Percentiles rank a stretch among this genome's conserved stretches.
Evolutionary conservation across 371 early-diverging fungal genomes (phyloP).

Genomic region (Basidiobolus heterosporus): DNA sequence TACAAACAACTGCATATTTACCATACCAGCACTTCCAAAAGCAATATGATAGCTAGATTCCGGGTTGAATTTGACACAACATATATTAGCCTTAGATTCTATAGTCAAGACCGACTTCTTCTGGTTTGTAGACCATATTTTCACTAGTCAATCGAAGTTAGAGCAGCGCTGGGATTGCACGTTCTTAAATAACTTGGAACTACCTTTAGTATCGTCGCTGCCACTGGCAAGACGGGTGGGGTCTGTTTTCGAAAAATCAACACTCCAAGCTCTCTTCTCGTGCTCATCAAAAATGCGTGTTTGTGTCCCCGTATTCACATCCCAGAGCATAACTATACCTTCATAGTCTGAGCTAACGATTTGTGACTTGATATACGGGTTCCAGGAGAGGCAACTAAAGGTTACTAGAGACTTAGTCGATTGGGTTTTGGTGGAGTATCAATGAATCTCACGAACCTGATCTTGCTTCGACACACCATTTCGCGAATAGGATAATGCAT

Average conservation of each 20-base stretch:
- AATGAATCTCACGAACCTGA: conserved; percentile 17
- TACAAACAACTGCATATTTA: too few relatives aligned
- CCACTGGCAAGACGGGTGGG: conserved; percentile 68
- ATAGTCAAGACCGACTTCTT: conserved; percentile 52
- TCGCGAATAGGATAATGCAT: conserved; percentile 48
- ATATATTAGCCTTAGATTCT: conserved; percentile 70
- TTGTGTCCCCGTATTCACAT: conserved; percentile 41
- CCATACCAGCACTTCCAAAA: conserved; percentile 68
- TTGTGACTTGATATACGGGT: conserved; percentile 60
- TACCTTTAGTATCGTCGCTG: conserved; percentile 67
- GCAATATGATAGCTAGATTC: conserved; percentile 46
- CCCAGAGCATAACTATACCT: conserved; percentile 74
- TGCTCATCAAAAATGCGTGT: conserved; percentile 61
- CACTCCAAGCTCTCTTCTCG: conserved; percentile 77
- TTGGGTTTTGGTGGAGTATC: too few relatives aligned
- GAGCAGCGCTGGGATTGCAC: not conserved
- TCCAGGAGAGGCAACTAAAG: conserved; percentile 75
- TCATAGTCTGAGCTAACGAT: conserved; percentile 79
- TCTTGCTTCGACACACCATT: conserved; percentile 33
- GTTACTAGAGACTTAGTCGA: not conserved
- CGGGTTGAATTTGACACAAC: conserved; percentile 83
- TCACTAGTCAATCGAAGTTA: conserved; percentile 27
- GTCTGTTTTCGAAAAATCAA: conserved; percentile 59
- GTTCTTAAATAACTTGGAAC: too few relatives aligned
- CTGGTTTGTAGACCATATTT: conserved; percentile 69